Evolutionary conservation across 805 yeast species (phyloP), one percentile per base, ranked within the genome.

Genomic region (Cyberlindnera galapagoensis): DNA sequence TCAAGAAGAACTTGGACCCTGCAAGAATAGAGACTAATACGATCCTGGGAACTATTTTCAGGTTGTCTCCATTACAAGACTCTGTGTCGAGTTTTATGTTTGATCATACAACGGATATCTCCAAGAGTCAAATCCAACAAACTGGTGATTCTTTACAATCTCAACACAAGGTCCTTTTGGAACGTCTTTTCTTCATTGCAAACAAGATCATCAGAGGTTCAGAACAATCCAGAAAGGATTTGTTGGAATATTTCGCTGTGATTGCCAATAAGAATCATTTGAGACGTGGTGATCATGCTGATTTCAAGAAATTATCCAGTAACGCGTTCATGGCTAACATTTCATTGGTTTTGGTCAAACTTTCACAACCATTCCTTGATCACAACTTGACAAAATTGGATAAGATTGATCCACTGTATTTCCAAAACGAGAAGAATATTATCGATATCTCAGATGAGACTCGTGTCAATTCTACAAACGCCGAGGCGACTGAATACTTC

Each of bases 251-350:
- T 66, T 76, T 88, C 56, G 80, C 83, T 2, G 69, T 68, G 18
- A 67, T 86, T 24, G 71, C 85, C n/a, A 84, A 90, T 47, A 67
- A 72, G 31, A 87, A 88, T 52, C 97, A 87, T 56, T 69, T 85
- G 44, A 76, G 97, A 59, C 71, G 85, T 46, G 95, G 95, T 32
- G 76, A 80, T 42, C 94, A 84, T 53, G 80, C 88, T 3, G 77
- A 80, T 46, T 70, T 74, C 9, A 62, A 65, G 11, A 70, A 74
- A 35, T 61, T 83, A 31, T 77, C 94, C 1, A 67, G 84, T 7
- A 86, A 90, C 60, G 86, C 86, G 2, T 70, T 92, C 40, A 81
- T 87, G 82, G 64, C 78, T 33, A 90, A 90, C 57, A 67, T 86
- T 12, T 65, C 87, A 1, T 52, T 75, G 39, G 63, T 88, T 1